Base-by-base conservation (phyloP, 305 asterid species). In the Fraxinus velutina region DNA sequence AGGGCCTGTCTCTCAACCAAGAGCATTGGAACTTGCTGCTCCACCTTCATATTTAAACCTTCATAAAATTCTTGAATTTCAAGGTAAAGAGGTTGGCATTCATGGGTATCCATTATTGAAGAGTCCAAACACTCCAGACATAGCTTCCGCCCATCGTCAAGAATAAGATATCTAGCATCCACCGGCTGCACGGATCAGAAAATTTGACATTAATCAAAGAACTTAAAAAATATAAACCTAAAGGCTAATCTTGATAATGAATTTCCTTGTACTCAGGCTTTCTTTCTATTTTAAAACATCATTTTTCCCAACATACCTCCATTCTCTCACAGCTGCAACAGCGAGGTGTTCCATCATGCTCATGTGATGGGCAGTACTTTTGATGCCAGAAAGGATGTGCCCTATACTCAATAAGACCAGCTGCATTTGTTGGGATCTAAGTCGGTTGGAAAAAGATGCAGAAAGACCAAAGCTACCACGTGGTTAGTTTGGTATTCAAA, bases 1-100 rank as follows among this genome's bases (percentile, higher is more conserved):
- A 96, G 92, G 57, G 99, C 99, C 85, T 96, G 98, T 85, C 98
- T 88, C 92, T 96, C 99, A 1, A 96, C 99, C 92, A 96, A 88
- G 83, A 96, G 98, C 68, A 96, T 79, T 5, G 99, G 99, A 87
- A 96, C 85, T 86, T 94, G 98, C 91, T 96, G 99, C 93, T 92
- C 98, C 77, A 96, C 92, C 85, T 96, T 96, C 99, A 96, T 96
- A 85, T 82, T 88, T 86, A 96, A 86, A 74, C 99, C 98, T 89
- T 96, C 99, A 12, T 93, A 96, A 86, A 96, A 96, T 33, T 96
- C 99, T 89, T 91, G 99, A 79, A 96, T 96, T 89, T 96, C 98
- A 68, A 94, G 93, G 86, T 96, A 94, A 68, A 96, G 97, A 79
- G 98, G 98, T 85, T 94, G 99, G 82, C 99, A 96, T 88, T 96